Evolutionary conservation across 306 rosid species (phyloP), one percentile per base, ranked within the genome.

Genomic region (Alnus glutinosa): DNA sequence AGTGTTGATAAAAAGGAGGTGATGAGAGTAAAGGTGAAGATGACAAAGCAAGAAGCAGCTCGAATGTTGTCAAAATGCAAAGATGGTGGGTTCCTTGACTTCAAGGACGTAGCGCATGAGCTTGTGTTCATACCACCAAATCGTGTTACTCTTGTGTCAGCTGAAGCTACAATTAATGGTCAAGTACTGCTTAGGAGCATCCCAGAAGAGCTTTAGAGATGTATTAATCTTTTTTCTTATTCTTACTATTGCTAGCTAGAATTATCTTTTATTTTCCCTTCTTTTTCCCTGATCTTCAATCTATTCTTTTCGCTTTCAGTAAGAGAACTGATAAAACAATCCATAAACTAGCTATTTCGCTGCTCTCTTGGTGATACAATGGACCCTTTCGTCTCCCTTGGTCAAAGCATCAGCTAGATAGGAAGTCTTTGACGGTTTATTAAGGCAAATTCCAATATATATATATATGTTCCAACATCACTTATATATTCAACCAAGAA

Each of bases 21-120:
- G 39, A 83, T 84, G n/a, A 86, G 91, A 76, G 89, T 92, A 55
- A 92, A 88, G 76, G 86, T 92, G 2, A 87, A 54, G 86, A 90
- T 92, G 94, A 92, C 97, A 59, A 92, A 83, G 82, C 75, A 88
- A 81, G 92, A 92, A 80, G 97, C 94, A 0, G 76, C 83, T n/a
- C 72, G 86, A 51, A 66, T 92, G 66, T 71, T 92, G 14, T 85
- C 93, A 7, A 87, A 79, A 62, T 83, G 89, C 87, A 92, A 87
- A 64, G 81, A 85, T 67, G 94, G 94, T 76, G 90, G 91, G 2
- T 57, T 80, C 44, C 88, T 92, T 50, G 83, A 84, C 1, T 88
- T 89, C 83, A 82, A 81, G 11, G 94, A 92, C 48, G 85, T 88
- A 37, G 90, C 89, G 9, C 51, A 9, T 14, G 83, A 75, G 80